Base-by-base conservation (phyloP, 768 basidiomycete genomes). In the Cyclocybe aegerita region DNA sequence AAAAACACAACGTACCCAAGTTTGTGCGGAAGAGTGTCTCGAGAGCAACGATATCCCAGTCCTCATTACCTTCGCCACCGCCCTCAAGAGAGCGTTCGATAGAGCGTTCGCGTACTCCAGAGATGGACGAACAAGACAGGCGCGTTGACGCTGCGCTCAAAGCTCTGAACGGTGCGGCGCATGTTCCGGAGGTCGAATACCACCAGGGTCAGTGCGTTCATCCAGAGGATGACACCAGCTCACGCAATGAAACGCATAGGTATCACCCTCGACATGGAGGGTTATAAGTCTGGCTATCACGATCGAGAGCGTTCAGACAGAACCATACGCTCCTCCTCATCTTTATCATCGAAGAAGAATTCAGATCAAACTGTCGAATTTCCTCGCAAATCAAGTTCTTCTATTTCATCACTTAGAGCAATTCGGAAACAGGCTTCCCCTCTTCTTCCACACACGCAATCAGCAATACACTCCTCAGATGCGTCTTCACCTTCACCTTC, bases 181-280 rank as follows among this genome's bases (percentile, higher is more conserved):
- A 78, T 49, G 70, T 73, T 48, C 81, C 85, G 17, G 75, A 76
- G 11, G 76, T 90, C 1, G 72, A 82, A 42, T 90, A 91, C 56
- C 80, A 80, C 31, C 71, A 79, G 39, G 76, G 86, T 83, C 47
- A 41, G 62, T 43, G 10, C 34, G 38, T 35, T 49, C 23, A 43
- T 39, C 16, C n/a, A 10, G 45, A 17, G 7, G 36, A n/a, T 39
- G 37, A 9, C 34, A 7, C 14, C 11, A 4, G 30, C 43, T 43
- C 33, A 37, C 49, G 52, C 33, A 56, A 49, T 29, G 14, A 44
- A 11, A 11, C 11, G 7, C 32, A 7, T 54, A 90, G 90, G 86
- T 56, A 75, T 94, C 42, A 86, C 90, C 11, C 74, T 95, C 31
- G 93, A 97, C 59, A 81, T 83, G 60, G 82, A 85, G 46, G 93